phyloP scores from a whole-genome alignment of 2,329 filamentous ascomycete genomes.

The Cordyceps farinosa region DNA sequence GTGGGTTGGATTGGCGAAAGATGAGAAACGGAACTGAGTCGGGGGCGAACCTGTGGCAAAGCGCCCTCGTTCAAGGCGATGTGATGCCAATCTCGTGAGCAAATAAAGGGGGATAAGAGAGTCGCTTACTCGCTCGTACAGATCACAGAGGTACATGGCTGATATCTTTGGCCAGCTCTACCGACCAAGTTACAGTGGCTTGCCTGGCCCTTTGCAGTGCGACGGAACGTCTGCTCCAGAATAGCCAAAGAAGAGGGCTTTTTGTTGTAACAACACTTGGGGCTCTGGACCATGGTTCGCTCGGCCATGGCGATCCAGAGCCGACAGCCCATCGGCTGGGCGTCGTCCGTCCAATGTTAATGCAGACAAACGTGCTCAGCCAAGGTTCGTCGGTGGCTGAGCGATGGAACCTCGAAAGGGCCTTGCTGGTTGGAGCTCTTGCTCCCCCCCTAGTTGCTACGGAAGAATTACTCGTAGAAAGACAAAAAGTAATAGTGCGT shows the following conservation, averaged over 20 bases:
- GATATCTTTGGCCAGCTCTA: too few species aligned
- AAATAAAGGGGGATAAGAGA: background rate
- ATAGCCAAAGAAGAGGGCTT: too few species aligned
- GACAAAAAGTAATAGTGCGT: background rate
- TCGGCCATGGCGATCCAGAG: background rate
- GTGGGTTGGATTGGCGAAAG: background rate
- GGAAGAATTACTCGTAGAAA: too few species aligned
- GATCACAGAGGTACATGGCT: too few species aligned
- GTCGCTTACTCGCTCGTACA: background rate
- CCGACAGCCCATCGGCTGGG: background rate
- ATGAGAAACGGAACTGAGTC: too few species aligned
- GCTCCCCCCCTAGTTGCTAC: background rate
- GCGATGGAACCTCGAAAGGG: background rate
- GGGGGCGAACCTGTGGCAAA: too few species aligned
- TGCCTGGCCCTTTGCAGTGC: too few species aligned
- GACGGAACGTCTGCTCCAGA: too few species aligned
- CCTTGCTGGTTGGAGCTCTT: background rate
- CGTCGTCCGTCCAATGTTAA: background rate
- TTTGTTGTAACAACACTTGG: too few species aligned
- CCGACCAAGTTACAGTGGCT: too few species aligned
- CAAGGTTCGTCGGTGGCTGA: background rate
- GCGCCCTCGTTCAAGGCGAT: background rate
- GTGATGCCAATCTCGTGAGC: background rate
- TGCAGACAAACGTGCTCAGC: background rate
- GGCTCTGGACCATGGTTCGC: too few species aligned